Evolutionary conservation across 208 protist species (phyloP).

Genomic region (Leishmania turanica): DNA sequence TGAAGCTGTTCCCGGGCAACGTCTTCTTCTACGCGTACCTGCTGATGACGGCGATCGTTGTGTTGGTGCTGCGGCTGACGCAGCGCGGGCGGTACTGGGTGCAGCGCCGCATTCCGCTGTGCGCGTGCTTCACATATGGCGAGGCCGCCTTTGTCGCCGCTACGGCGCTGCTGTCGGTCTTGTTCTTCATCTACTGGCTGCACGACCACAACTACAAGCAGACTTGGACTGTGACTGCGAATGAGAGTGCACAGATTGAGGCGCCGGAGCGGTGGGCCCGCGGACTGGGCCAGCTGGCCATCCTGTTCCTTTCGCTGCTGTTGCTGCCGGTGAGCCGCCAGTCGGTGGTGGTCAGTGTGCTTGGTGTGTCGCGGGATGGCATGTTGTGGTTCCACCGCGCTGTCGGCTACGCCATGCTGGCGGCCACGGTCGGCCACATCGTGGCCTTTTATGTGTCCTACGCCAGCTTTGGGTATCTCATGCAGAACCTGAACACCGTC

Average conservation of each 20-base stretch:
- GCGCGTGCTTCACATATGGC: constrained; percentile 26
- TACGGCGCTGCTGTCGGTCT: constrained; percentile 32
- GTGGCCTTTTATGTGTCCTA: constrained; percentile 33
- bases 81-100: constrained; percentile 23
- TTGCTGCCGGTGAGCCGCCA: constrained; percentile 55
- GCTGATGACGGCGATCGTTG: constrained; percentile 24
- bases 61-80: constrained; percentile 36
- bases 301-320: constrained; percentile 59
- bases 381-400: constrained; percentile 61
- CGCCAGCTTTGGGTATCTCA: constrained; percentile 15
- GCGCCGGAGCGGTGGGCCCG: constrained; percentile 45
- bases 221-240: constrained; percentile 13
- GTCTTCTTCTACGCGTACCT: constrained; percentile 69
- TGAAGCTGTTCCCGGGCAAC: constrained; percentile 74
- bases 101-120: constrained; percentile 26
- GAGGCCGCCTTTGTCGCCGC: constrained; percentile 35
- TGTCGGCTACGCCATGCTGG: constrained; percentile 40
- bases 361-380: constrained; percentile 59
- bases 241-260: constrained; percentile 5
- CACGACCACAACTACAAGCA: constrained; percentile 66
- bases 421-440: constrained; percentile 34
- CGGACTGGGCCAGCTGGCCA: constrained; percentile 55
- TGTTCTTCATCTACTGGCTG: constrained; percentile 71
- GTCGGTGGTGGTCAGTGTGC: constrained; percentile 48
- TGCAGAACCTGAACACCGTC: constrained; percentile 35